Evolutionary conservation across 768 basidiomycete species (phyloP), one percentile per base, ranked within the genome.

Genomic region (Panus rudis): DNA sequence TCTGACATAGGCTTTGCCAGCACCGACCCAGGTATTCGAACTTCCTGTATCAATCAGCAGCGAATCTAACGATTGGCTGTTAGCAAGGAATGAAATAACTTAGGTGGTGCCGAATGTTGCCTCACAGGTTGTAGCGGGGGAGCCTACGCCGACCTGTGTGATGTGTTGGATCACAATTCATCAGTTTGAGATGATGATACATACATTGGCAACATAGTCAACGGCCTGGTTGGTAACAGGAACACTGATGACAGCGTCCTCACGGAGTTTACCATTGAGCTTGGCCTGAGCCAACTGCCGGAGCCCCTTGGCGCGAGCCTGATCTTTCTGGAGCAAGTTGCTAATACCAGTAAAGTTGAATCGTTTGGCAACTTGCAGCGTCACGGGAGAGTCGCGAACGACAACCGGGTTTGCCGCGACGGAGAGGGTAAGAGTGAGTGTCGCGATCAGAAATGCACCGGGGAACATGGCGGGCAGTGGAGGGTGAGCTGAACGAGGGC

Each of bases 21-120:
- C 78, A 17, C 81, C 80, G 35, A 84, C 65, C 80, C 81, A 84
- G 19, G 80, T 83, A 63, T 82, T 84, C 14, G 81, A 80, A 59
- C 78, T 80, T 26, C 77, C 78, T 3, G 81, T 81, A 54, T 82
- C 81, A 41, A 83, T 63, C 41, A 83, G 53, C 37, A 84, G 68
- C 3, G 55, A 39, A 55, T 76, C 79, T 82, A 48, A 32, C 34
- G 7, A 41, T 17, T 21, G 6, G 25, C 27, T 23, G 39, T 41
- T 7, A 27, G 28, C 38, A 42, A 26, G 49, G 19, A 31, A 23
- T 7, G 8, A 4, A 17, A 39, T 25, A 27, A 14, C 19, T 23
- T 11, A 14, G 35, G 13, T 33, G 26, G 24, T 4, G 17, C n/a
- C n/a, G 16, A 22, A 32, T 32, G 6, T 4, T 17, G 6, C 39